Evolutionary conservation across 2,329 filamentous ascomycete genomes (phyloP), one percentile per base, ranked within the genome.

Genomic region (Beauveria asiatica): DNA sequence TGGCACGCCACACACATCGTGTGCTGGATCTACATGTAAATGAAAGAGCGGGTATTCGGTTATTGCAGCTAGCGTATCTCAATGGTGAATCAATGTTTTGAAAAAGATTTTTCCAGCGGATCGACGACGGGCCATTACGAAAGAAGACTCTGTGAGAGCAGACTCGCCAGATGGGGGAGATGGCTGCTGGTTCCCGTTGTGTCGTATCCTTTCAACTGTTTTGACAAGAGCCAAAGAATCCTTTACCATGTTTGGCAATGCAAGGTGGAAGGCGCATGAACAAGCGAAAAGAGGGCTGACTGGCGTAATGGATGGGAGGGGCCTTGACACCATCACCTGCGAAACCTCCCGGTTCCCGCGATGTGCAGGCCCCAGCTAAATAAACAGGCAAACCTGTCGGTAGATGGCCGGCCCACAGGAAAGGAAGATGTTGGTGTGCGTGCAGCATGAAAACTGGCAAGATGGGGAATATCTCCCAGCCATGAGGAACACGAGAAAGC

Each of bases 301-400:
- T 25, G n/a, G 9, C 25, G 30, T 11, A 16, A 56, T 33, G 21
- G 45, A 27, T 17, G n/a, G 19, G 56, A 58, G 55, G 55, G 55
- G 55, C 37, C 55, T 50, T 49, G 33, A 50, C 55, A 58, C 55
- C 55, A 58, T 46, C n/a, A n/a, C 21, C 21, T 16, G 33, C 9
- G 33, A 50, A 11, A 25, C 33, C 50, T 58, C 33, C 55, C 33
- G 56, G 23, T 25, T 46, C 55, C 56, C 56, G 46, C 56, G 56
- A 58, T 58, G 50, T 41, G 21, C n/a, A 23, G 17, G 17, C 10
- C 54, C 45, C 45, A 19, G 46, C 27, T 49, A 19, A 50, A 57
- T 49, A 19, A 50, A 57, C 30, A 41, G 27, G 19, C 25, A 13
- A 13, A 30, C 2, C 17, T 48, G 54, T 30, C 42, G 54, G 27